These are phyloP conservation scores for Agrostemma githago DNA, from an alignment of 148 eudicot genomes.

Conservation along the genomic window DNA sequence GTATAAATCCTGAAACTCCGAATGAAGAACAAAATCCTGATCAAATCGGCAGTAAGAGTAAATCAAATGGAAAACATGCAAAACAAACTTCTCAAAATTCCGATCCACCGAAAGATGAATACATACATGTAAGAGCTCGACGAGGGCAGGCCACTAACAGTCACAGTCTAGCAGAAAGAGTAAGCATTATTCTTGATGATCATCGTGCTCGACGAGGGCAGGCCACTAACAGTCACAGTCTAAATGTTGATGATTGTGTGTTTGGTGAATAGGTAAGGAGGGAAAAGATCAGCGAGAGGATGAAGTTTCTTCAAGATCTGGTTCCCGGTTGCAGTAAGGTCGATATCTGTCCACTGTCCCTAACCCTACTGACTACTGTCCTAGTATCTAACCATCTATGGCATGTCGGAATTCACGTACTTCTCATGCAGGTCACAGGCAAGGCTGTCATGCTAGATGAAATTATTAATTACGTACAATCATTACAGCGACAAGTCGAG, in stretches of 20 bases:
- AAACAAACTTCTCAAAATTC: constrained; percentile 69
- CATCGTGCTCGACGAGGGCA: constrained; percentile 62
- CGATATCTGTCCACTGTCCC: neutral
- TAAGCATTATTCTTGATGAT: constrained; percentile 2
- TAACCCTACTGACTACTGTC: neutral
- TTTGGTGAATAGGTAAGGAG: constrained; percentile 66
- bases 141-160: constrained; percentile 99
- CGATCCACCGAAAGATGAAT: constrained; percentile 70
- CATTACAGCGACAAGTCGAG: constrained; percentile 97
- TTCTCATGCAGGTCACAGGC: constrained; percentile 73
- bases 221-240: constrained; percentile 98
- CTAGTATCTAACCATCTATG: neutral
- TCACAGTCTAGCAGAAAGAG: constrained; percentile 87
- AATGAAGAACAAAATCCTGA: constrained; percentile 45
- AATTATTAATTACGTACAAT: constrained; percentile 95
- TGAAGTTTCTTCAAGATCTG: constrained; percentile 98
- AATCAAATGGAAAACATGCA: constrained; percentile 51
- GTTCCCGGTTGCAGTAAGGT: constrained; percentile 99
- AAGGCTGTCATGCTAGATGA: constrained; percentile 99
- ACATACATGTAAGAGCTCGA: constrained; percentile 88
- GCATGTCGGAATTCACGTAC: neutral
- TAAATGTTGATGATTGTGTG: constrained; percentile 27
- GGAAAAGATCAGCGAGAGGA: constrained; percentile 98
- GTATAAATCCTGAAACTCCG: constrained; percentile 35
- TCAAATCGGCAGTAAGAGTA: constrained; percentile 43